Base-by-base conservation (phyloP, 495 filamentous ascomycete genomes). In the Penicillium alfredii region DNA sequence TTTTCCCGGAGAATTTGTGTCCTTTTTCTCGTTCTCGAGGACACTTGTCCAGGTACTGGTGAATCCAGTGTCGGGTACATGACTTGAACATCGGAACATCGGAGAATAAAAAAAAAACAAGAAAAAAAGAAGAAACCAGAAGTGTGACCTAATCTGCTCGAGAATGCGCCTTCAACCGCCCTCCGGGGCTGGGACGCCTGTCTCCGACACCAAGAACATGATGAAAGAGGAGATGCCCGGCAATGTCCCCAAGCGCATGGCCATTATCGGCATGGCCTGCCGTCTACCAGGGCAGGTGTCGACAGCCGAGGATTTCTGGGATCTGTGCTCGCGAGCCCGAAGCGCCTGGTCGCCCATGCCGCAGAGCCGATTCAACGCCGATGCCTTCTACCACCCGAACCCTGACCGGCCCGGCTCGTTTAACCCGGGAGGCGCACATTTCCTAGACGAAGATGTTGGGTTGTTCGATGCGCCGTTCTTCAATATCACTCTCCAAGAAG, bases 381-480 rank as follows among this genome's bases (percentile, higher is more conserved):
- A 65, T n/a, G 51, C 55, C 3, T 68, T 69, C 32, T 60, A 64
- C 26, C 68, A 72, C 38, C 56, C 66, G 8, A 42, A 61, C 27
- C 42, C 25, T 7, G 45, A 54, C 14, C 45, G 49, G 22, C 51
- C 58, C 12, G 61, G 59, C 4, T 46, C 40, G 1, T 51, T 53
- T 21, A 62, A 55, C 29, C 38, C 50, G 1, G 20, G 25, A 8
- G 36, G 53, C 8, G 45, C 50, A 0, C 58, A 69, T 38, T 66
- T 71, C 45, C 46, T 84, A 10, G 55, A 72, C 0, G 61, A 76
- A 33, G 68, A 80, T 42, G 47, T 69, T 5, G 54, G 58, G 3
- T 51, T 60, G 2, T 84, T 84, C 40, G 80, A 84, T 44, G 63
- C 76, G 0, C 30, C 47, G 15, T 78, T 84, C 53, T 74, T 73